A percentile compares a stretch with the other conserved stretches of the same genome.
These are phyloP conservation scores for Nemania sp. DNA, from an alignment of 2,329 filamentous ascomycete species.

Conservation along the genomic window DNA sequence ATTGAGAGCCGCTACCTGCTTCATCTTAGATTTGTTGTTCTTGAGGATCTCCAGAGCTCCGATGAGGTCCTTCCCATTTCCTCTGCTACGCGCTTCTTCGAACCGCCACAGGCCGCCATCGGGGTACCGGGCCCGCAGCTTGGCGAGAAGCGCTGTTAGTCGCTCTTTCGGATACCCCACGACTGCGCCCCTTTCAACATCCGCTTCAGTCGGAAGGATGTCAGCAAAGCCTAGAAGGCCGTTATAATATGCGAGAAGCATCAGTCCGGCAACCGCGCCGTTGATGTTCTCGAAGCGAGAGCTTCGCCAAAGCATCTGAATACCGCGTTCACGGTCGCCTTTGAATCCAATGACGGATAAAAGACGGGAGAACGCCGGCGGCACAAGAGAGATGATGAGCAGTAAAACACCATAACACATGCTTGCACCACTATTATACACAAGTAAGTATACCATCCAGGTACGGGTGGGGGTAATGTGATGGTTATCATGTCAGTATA, in stretches of 20 bases:
- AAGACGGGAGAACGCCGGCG: conserved; percentile 84
- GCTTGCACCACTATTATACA: conserved; percentile 67
- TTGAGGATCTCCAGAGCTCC: conserved; percentile 68
- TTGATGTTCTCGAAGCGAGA: conserved; percentile 86
- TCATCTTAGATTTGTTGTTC: conserved; percentile 69
- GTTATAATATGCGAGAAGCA: conserved; percentile 86
- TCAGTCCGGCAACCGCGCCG: conserved; percentile 83
- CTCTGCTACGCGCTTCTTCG: conserved; percentile 80
- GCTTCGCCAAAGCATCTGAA: conserved; percentile 88
- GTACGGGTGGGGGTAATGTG: neutral
- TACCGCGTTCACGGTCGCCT: conserved; percentile 80
- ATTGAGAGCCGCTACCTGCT: conserved; percentile 83
- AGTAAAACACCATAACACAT: conserved; percentile 88
- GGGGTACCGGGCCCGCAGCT: conserved; percentile 79
- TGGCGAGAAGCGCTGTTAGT: conserved; percentile 67
- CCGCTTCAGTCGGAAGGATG: conserved; percentile 70
- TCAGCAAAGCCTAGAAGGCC: conserved; percentile 84
- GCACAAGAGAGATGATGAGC: conserved; percentile 88
- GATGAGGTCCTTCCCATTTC: conserved; percentile 67
- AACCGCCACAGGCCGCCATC: conserved; percentile 83
- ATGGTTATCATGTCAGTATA: neutral
- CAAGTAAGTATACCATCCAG: conserved; percentile 5
- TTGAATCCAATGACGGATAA: conserved; percentile 88
- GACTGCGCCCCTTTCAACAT: conserved; percentile 57
- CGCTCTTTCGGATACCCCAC: conserved; percentile 73